Percentiles rank a stretch among this genome's conserved stretches.
Conservation (phyloP, 352 stramenopile genomes). For the Globisporangium splendens region DNA sequence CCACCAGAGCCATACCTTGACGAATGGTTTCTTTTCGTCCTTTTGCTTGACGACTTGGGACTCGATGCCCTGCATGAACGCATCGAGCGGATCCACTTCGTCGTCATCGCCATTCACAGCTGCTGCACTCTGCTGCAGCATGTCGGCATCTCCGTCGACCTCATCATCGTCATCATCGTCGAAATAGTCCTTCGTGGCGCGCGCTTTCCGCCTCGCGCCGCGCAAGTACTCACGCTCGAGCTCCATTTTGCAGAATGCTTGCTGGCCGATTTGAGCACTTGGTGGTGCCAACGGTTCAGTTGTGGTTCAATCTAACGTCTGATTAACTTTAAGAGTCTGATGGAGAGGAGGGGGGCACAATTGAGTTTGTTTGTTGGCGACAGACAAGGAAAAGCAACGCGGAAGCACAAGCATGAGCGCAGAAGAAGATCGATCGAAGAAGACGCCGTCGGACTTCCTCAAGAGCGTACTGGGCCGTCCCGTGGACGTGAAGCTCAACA, state of each 20-base stretch:
- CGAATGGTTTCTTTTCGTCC: conserved; percentile 16
- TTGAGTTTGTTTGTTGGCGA: not conserved
- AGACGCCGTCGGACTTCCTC: conserved; percentile 90
- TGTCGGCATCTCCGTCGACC: not conserved
- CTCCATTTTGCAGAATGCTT: too few relatives aligned
- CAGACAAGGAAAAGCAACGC: conserved; percentile 1
- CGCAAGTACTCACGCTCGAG: conserved; percentile 58
- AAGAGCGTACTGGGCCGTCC: conserved; percentile 93
- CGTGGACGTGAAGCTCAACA: conserved; percentile 99
- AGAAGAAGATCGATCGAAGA: conserved; percentile 58
- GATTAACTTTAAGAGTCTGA: too few relatives aligned
- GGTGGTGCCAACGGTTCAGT: too few relatives aligned
- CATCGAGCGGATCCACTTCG: conserved; percentile 81
- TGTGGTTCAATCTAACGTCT: too few relatives aligned
- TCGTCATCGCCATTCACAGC: conserved; percentile 18
- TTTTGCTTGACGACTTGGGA: conserved; percentile 61
- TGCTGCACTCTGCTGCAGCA: not conserved
- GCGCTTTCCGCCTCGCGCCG: conserved; percentile 48
- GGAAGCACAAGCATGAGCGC: conserved; percentile 10
- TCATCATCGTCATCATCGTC: conserved; percentile 59
- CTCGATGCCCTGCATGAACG: conserved; percentile 83
- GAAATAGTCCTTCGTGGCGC: conserved; percentile 51
- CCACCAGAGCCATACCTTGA: conserved; percentile 27
- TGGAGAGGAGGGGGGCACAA: not conserved
- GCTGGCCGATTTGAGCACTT: conserved; percentile 2